phyloP scores from a whole-genome alignment of 352 stramenopile genomes.

The Thalassiosira livingstoniorum region DNA sequence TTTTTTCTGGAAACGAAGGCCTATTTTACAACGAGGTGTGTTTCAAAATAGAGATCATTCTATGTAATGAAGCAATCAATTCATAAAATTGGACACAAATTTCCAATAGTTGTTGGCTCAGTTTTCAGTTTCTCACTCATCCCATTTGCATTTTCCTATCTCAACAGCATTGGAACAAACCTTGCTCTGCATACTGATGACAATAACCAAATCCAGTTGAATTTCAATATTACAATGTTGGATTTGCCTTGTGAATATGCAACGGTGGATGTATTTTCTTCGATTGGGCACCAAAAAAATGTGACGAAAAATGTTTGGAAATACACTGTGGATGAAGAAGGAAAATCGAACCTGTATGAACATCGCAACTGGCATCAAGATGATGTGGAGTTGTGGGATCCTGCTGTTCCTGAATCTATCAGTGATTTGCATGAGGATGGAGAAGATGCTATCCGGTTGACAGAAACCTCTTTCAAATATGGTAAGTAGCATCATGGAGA shows the following conservation, averaged over 20 bases:
- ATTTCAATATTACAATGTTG: conserved; percentile 85
- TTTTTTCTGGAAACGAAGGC: conserved; percentile 72
- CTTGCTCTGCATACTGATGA: conserved; percentile 64
- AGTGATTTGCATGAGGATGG: conserved; percentile 75
- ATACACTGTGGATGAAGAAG: conserved; percentile 52
- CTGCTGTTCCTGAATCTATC: conserved; percentile 64
- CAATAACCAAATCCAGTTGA: conserved; percentile 59
- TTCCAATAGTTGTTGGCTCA: neutral
- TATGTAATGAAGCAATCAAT: neutral
- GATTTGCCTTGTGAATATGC: conserved; percentile 77
- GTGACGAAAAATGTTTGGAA: conserved; percentile 72
- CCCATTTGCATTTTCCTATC: neutral
- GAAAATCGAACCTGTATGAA: conserved; percentile 47
- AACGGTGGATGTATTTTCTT: conserved; percentile 72
- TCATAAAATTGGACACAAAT: neutral
- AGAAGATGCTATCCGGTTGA: conserved; percentile 75
- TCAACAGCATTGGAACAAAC: conserved; percentile 45
- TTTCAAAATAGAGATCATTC: neutral
- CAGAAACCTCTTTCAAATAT: conserved; percentile 65
- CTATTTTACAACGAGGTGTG: conserved; percentile 60
- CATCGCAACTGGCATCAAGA: conserved; percentile 61
- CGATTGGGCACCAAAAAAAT: conserved; percentile 74
- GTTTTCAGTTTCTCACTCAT: neutral
- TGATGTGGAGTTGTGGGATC: conserved; percentile 73
- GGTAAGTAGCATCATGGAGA: conserved; percentile 33